Percentiles rank a stretch among this genome's conserved stretches.
Conservation (phyloP, 2,329 filamentous ascomycete genomes). For the Penicillium griseofulvum region DNA sequence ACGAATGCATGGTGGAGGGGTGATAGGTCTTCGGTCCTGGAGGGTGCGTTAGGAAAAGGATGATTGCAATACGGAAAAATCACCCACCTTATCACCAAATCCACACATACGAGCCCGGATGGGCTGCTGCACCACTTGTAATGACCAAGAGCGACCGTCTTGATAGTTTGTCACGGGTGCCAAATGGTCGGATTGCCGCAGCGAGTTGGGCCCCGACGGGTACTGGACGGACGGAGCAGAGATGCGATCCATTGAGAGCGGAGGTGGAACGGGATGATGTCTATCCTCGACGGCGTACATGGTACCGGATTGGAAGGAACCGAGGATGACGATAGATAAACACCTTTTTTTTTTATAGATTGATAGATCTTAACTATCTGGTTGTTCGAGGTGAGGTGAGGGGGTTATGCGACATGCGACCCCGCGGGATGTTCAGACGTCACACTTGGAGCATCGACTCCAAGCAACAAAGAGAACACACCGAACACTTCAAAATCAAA, state of each 20-base stretch:
- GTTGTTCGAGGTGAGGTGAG: not conserved
- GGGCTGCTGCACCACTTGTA: constrained; percentile 86
- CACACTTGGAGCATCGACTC: constrained; percentile 31
- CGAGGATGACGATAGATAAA: constrained; percentile 19
- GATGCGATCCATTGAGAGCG: constrained; percentile 43
- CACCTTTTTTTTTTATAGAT: constrained; percentile 8
- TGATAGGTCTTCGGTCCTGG: constrained; percentile 91
- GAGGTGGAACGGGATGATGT: constrained; percentile 36
- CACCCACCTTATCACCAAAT: constrained; percentile 87
- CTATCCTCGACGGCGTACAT: constrained; percentile 43
- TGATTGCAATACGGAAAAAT: not conserved
- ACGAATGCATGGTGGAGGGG: constrained; percentile 86
- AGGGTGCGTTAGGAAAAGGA: constrained; percentile 10
- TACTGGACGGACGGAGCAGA: constrained; percentile 37
- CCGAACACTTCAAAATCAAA: not conserved
- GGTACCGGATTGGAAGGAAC: constrained; percentile 28
- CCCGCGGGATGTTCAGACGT: constrained; percentile 25
- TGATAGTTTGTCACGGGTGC: constrained; percentile 41
- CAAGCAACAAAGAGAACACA: not conserved
- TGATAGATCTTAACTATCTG: constrained; percentile 1
- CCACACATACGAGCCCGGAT: constrained; percentile 95
- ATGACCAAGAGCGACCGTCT: constrained; percentile 53
- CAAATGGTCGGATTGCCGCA: constrained; percentile 36
- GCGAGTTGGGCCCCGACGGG: constrained; percentile 34
- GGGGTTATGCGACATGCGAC: constrained; percentile 25